Evolutionary conservation across 148 eudicot genomes (phyloP).

Genomic region (Chenopodium album): DNA sequence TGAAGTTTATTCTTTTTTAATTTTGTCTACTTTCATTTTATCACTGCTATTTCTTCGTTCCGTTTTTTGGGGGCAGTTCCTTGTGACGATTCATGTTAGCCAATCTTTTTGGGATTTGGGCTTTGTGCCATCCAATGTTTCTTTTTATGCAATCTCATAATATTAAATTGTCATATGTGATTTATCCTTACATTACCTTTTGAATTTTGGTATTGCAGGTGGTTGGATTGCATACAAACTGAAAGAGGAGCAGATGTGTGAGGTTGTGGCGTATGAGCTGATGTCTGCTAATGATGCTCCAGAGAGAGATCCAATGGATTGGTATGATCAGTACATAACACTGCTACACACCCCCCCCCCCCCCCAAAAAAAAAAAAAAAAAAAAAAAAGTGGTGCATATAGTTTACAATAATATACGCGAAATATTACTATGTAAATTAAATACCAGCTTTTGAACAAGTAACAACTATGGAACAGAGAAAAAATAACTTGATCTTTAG

Average conservation of each 20-base stretch:
- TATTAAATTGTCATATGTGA: not conserved
- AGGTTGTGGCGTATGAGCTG: conserved; percentile 76
- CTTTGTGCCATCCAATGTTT: no score
- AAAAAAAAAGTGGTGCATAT: no score
- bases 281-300: conserved; percentile 98
- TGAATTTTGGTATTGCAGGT: conserved; percentile 44
- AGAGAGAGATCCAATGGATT: conserved; percentile 94
- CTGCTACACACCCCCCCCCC: not conserved
- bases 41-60: no score
- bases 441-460: not conserved
- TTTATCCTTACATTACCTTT: not conserved
- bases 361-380: not conserved
- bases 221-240: conserved; percentile 76
- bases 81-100: no score
- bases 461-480: not conserved
- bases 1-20: no score
- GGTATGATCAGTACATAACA: conserved; percentile 44
- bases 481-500: not conserved
- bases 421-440: not conserved
- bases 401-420: not conserved
- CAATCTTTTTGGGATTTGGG: no score
- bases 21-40: no score
- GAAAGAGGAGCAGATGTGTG: conserved; percentile 41
- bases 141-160: not conserved
- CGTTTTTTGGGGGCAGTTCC: no score